Evolutionary conservation across 1,284 basidiomycete genomes (phyloP).

Genomic region (Sanguinoderma infundibulare): DNA sequence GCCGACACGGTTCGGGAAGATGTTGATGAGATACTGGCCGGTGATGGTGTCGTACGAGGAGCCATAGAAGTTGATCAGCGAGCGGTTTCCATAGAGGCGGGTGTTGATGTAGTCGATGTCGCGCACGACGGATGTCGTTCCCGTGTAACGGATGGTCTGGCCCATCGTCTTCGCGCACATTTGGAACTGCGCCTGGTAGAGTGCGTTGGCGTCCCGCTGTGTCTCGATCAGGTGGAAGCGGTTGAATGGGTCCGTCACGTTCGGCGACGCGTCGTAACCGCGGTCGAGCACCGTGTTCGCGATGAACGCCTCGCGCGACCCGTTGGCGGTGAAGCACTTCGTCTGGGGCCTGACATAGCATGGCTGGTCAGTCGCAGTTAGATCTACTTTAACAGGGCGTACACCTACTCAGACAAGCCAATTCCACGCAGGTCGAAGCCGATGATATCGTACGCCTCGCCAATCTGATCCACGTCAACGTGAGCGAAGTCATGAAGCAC

Average conservation of each 20-base stretch:
- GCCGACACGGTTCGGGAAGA: constrained; percentile 31
- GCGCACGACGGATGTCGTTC: constrained; percentile 45
- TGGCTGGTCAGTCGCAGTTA: not conserved
- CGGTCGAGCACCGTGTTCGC: constrained; percentile 42
- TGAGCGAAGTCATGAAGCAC: not conserved
- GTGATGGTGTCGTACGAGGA: constrained; percentile 32
- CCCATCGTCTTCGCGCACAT: constrained; percentile 45
- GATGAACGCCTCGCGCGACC: constrained; percentile 36
- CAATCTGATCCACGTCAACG: constrained; percentile 31
- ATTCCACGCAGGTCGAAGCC: constrained; percentile 51
- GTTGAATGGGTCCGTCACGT: constrained; percentile 32
- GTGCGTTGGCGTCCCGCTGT: constrained; percentile 37
- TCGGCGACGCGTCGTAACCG: constrained; percentile 39
- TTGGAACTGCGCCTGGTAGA: constrained; percentile 41
- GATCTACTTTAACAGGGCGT: too few relatives aligned
- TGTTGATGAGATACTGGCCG: constrained; percentile 33
- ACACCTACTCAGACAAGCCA: constrained; percentile 37
- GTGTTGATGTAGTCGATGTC: constrained; percentile 47
- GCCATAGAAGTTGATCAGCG: constrained; percentile 40
- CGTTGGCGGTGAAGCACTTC: constrained; percentile 38
- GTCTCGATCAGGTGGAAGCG: constrained; percentile 39
- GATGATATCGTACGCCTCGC: constrained; percentile 42
- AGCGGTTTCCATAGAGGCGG: constrained; percentile 43
- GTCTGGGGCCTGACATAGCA: constrained; percentile 34
- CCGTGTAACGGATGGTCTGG: constrained; percentile 46